Evolutionary conservation across 345 rosid genomes (phyloP).

Genomic region (Boechera stricta): DNA sequence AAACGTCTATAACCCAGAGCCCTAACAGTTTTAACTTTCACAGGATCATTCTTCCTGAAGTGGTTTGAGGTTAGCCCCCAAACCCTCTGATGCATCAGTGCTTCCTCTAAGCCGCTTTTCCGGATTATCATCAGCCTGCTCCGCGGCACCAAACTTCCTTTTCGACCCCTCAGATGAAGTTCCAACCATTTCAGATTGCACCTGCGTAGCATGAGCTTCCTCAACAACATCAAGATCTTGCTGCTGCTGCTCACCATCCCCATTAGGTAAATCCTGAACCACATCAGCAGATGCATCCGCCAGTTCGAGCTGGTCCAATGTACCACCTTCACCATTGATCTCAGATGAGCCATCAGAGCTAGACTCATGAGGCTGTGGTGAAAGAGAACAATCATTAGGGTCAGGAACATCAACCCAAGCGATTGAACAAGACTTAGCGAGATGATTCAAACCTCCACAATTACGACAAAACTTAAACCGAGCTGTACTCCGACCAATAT

Average conservation of each 20-base stretch:
- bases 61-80: neutral
- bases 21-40: neutral
- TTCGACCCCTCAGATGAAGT: neutral
- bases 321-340: conserved; percentile 2
- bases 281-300: neutral
- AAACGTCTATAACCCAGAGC: neutral
- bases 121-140: neutral
- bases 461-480: conserved; percentile 13
- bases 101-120: conserved; percentile 2
- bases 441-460: conserved; percentile 29
- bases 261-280: conserved; percentile 14
- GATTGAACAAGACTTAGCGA: neutral
- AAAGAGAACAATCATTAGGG: conserved; percentile 26
- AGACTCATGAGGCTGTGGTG: conserved; percentile 14
- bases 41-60: conserved; percentile 13
- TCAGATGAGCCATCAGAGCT: conserved; percentile 13
- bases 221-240: neutral
- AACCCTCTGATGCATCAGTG: neutral
- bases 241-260: conserved; percentile 1
- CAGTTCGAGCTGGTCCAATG: neutral
- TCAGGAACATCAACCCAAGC: conserved; percentile 42
- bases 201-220: neutral
- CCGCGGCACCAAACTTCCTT: neutral
- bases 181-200: neutral
- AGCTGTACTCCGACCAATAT: neutral